Conservation (phyloP, 2,329 filamentous ascomycete species). For the Diaporthe citri region DNA sequence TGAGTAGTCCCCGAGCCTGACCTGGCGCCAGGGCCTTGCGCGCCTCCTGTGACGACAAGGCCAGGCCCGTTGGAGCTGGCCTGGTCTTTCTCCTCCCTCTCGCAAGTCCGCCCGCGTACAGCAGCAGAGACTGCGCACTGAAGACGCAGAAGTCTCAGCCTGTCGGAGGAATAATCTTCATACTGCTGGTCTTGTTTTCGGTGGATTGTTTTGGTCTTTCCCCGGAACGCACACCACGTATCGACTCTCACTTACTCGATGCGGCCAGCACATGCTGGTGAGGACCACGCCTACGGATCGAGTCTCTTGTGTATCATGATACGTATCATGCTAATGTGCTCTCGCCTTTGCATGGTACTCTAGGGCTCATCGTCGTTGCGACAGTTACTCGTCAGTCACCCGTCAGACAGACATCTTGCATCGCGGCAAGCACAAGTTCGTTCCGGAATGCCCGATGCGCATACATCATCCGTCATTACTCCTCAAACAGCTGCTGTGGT, state of each 20-base stretch:
- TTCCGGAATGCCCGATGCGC: constrained; percentile 23
- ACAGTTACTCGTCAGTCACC: constrained; percentile 18
- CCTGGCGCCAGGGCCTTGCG: constrained; percentile 11
- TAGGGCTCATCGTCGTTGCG: constrained; percentile 11
- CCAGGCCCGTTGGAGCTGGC: constrained; percentile 3
- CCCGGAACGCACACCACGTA: neutral
- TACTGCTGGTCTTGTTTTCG: neutral
- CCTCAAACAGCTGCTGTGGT: constrained; percentile 26
- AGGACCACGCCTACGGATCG: neutral
- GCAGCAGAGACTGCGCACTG: neutral
- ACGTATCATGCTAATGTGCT: constrained; percentile 2
- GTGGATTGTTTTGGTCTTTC: neutral
- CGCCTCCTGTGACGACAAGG: constrained; percentile 13
- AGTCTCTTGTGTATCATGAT: neutral
- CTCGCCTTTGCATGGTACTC: neutral
- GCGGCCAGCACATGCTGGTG: neutral
- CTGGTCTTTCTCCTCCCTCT: constrained; percentile 4
- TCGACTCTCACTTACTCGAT: neutral
- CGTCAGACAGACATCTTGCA: constrained; percentile 32
- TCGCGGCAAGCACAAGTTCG: constrained; percentile 7
- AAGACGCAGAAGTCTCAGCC: constrained; percentile 11
- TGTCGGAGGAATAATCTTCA: neutral
- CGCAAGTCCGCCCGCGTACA: neutral
- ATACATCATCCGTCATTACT: neutral
- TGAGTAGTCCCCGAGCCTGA: constrained; percentile 27